Base-by-base conservation (phyloP, 75 land plant genomes). In the Selaginella tamariscina region DNA sequence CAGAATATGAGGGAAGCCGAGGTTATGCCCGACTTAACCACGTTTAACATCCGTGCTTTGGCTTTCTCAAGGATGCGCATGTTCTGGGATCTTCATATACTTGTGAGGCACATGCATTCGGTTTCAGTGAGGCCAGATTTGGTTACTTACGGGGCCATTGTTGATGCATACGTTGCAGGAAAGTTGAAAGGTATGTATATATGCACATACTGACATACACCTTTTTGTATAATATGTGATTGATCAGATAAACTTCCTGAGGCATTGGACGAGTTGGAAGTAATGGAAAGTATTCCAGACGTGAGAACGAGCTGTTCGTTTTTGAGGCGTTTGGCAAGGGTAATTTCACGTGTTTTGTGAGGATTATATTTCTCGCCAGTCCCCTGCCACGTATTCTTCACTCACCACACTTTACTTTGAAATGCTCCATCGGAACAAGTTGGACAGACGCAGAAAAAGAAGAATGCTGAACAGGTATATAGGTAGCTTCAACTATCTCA, bases 301-400 rank as follows among this genome's bases (percentile, higher is more conserved):
- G 64, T 83, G 1, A 44, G 56, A 21, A 92, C 97, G 95, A 92
- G 69, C 83, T 79, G 0, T 54, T 86, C 13, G 90, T 89, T 26
- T 86, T 86, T 30, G 85, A 92, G 69, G 95, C 65, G 1, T 82
- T 92, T 79, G 97, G 97, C 22, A 88, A 83, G 68, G 97, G 95
- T 26, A 83, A 33, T 89, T 89, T 60, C 90, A 89, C 33, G 32
- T 56, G 26, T 76, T 69, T 68, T 81, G 88, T 1, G 95, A 92
- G 70, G 77, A 69, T 29, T 39, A 39, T 15, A 15, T 39, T 15
- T 15, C 11, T 15, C 15, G 11, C 49, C 5, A 15, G 11, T 39
- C 49, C 49, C 49, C 15, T 39, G 49, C 15, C 49, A 39, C 5
- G 11, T 39, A 39, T 15, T 39, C 49, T 15, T 5, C 49, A 5